Evolutionary conservation across 106 monocot genomes (phyloP).

Genomic region (Allium fistulosum): DNA sequence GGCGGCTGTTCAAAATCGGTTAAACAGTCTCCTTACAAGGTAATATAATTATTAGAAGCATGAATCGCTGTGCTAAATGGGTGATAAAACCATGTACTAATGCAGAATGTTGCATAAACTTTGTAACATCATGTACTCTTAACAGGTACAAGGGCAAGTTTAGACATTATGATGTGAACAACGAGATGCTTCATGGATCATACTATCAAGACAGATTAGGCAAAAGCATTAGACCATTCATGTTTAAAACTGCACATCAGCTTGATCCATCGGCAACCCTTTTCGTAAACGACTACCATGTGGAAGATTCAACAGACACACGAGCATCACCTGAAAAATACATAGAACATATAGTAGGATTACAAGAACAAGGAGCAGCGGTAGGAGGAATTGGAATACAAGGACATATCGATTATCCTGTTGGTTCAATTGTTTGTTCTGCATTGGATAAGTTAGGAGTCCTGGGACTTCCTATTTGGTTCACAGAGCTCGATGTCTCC

Average conservation of each 20-base stretch:
- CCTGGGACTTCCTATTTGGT: constrained; percentile 56
- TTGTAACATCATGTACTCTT: too few relatives aligned
- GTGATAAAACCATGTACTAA: too few relatives aligned
- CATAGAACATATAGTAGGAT: constrained; percentile 42
- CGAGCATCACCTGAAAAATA: constrained; percentile 48
- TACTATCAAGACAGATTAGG: constrained; percentile 76
- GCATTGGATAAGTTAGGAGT: constrained; percentile 40
- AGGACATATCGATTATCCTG: constrained; percentile 42
- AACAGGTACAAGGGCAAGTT: constrained; percentile 60
- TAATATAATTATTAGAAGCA: too few relatives aligned
- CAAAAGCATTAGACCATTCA: constrained; percentile 43
- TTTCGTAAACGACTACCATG: constrained; percentile 86
- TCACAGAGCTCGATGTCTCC: constrained; percentile 57
- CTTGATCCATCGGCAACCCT: constrained; percentile 61
- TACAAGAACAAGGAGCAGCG: constrained; percentile 57
- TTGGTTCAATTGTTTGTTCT: constrained; percentile 35
- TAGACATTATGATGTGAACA: constrained; percentile 80
- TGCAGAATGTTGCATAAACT: too few relatives aligned
- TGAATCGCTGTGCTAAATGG: too few relatives aligned
- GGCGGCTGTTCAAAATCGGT: constrained; percentile 54
- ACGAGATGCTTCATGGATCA: constrained; percentile 90
- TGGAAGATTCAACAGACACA: constrained; percentile 43
- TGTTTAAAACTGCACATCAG: constrained; percentile 63
- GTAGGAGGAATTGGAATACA: constrained; percentile 64
- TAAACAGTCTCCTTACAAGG: constrained; percentile 42